Percentiles rank a stretch among this genome's conserved stretches.
phyloP scores from a whole-genome alignment of 2,329 filamentous ascomycete genomes.

The Coniochaeta hoffmannii region DNA sequence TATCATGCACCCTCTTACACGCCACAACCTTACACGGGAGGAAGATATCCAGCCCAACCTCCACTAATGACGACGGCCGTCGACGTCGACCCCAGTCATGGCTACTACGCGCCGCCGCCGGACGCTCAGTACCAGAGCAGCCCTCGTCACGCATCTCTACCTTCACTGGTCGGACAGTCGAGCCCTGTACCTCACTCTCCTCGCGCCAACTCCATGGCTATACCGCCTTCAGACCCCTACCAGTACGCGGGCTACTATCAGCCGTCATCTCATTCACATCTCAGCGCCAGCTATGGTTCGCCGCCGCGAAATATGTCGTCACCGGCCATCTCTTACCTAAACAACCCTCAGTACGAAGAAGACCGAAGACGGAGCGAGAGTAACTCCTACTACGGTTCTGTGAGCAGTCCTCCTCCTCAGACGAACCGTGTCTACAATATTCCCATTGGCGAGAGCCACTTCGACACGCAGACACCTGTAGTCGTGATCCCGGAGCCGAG shows the following conservation, averaged over 20 bases:
- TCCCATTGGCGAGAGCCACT: conserved; percentile 1
- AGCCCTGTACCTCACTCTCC: neutral
- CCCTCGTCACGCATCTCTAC: neutral
- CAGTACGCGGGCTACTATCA: neutral
- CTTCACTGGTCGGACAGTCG: neutral
- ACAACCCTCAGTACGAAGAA: neutral
- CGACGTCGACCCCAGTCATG: neutral
- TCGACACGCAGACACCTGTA: conserved; percentile 17
- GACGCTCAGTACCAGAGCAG: too few relatives aligned
- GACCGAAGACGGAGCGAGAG: neutral
- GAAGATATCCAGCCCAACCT: neutral
- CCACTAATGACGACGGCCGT: neutral
- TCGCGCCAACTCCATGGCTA: neutral
- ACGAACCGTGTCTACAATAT: neutral
- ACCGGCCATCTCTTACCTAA: neutral
- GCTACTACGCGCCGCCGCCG: neutral
- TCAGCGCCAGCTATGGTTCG: neutral
- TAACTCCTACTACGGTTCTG: neutral
- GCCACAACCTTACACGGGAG: neutral
- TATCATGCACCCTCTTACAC: neutral
- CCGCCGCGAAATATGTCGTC: neutral
- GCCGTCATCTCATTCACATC: neutral
- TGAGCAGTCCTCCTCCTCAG: neutral
- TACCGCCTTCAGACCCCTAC: neutral
- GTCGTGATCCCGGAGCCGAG: conserved; percentile 11